These are phyloP conservation scores for Tulasnella sp. DNA, from an alignment of 768 basidiomycete genomes.

Conservation along the genomic window DNA sequence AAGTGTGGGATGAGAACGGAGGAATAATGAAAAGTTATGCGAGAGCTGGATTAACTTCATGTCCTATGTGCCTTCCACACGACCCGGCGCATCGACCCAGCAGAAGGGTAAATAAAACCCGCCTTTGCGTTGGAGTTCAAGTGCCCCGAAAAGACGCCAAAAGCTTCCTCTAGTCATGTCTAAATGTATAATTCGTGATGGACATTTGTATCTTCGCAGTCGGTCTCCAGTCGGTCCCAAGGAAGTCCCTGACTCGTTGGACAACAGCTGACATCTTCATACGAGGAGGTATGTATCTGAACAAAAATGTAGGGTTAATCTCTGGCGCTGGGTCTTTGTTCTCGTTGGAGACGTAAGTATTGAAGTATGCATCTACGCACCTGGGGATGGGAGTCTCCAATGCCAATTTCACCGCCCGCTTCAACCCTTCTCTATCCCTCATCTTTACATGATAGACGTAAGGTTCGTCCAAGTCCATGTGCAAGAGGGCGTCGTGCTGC, in stretches of 20 bases:
- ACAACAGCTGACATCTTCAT: constrained; percentile 26
- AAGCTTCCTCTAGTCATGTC: neutral
- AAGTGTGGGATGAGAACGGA: too few species aligned
- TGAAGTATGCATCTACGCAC: neutral
- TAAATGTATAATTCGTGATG: neutral
- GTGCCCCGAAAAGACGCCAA: too few species aligned
- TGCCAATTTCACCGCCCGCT: constrained; percentile 35
- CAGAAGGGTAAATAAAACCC: too few species aligned
- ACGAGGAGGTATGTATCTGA: constrained; percentile 6
- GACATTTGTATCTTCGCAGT: neutral
- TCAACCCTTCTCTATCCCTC: constrained; percentile 36
- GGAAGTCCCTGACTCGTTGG: neutral
- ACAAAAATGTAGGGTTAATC: neutral
- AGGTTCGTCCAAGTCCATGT: constrained; percentile 36
- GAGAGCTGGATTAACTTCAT: too few species aligned
- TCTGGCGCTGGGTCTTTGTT: too few species aligned
- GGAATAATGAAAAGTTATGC: too few species aligned
- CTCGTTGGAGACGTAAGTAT: neutral
- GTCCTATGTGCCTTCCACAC: too few species aligned
- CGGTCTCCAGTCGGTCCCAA: constrained; percentile 19
- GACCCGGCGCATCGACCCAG: too few species aligned
- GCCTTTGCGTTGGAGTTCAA: too few species aligned
- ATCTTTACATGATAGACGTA: constrained; percentile 41
- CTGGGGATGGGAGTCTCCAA: constrained; percentile 36
- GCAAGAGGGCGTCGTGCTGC: constrained; percentile 40